Conservation (phyloP, 1,284 basidiomycete genomes). For the Ganoderma lucidum region DNA sequence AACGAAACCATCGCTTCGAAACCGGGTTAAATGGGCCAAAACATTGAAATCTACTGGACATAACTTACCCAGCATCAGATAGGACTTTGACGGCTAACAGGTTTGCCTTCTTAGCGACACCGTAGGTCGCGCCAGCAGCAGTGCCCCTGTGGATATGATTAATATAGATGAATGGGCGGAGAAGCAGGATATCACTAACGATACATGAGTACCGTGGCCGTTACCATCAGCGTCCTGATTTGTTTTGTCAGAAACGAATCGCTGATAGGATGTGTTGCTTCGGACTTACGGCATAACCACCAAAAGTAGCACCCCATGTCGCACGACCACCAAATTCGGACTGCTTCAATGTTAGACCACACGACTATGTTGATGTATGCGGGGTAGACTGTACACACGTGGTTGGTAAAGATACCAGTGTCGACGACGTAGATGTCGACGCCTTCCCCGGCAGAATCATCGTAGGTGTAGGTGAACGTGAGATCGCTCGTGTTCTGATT, state of each 20-base stretch:
- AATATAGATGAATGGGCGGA: constrained; percentile 44
- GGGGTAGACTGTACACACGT: constrained; percentile 42
- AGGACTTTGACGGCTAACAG: constrained; percentile 82
- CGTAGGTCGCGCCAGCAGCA: constrained; percentile 65
- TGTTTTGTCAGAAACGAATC: not conserved
- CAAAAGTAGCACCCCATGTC: constrained; percentile 65
- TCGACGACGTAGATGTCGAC: constrained; percentile 32
- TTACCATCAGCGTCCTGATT: constrained; percentile 65
- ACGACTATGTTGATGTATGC: not conserved
- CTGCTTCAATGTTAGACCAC: constrained; percentile 28
- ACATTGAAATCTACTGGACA: not conserved
- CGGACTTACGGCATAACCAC: constrained; percentile 31
- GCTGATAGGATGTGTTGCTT: not conserved
- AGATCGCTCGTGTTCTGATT: constrained; percentile 16
- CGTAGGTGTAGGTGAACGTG: constrained; percentile 20
- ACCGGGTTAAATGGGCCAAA: constrained; percentile 46
- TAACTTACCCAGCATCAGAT: constrained; percentile 62
- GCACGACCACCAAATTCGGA: constrained; percentile 77
- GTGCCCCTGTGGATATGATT: constrained; percentile 50
- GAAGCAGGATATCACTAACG: constrained; percentile 39
- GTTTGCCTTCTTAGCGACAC: constrained; percentile 74
- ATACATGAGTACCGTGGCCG: constrained; percentile 54
- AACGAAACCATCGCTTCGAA: constrained; percentile 51
- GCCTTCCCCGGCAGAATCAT: constrained; percentile 16
- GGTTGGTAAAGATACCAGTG: constrained; percentile 67